Conservation (phyloP, 495 filamentous ascomycete genomes). For the Daldinia loculata region DNA sequence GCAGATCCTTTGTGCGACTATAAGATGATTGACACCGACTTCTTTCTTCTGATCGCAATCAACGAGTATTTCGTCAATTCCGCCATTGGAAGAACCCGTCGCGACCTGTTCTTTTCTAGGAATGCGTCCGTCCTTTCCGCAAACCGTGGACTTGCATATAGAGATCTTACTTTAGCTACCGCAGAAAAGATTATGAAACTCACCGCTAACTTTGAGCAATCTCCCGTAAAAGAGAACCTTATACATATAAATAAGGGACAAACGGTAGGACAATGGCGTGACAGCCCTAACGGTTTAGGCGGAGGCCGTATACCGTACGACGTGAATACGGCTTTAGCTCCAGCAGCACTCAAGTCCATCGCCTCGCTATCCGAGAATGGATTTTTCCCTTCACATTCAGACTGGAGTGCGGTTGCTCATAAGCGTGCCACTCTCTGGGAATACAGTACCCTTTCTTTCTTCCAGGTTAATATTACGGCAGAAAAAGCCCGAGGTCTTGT, state of each 20-base stretch:
- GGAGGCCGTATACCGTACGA: conserved; percentile 71
- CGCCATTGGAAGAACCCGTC: conserved; percentile 51
- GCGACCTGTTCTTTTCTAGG: conserved; percentile 59
- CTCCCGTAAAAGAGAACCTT: conserved; percentile 58
- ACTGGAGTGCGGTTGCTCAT: conserved; percentile 58
- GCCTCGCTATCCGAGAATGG: conserved; percentile 59
- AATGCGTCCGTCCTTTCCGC: conserved; percentile 55
- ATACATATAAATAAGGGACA: conserved; percentile 64
- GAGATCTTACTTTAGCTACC: conserved; percentile 59
- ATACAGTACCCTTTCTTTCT: conserved; percentile 67
- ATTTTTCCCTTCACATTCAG: conserved; percentile 57
- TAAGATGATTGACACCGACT: conserved; percentile 74
- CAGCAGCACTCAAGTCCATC: conserved; percentile 68
- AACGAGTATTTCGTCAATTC: conserved; percentile 66
- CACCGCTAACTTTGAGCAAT: conserved; percentile 59
- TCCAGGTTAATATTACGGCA: conserved; percentile 58
- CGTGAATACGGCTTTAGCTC: conserved; percentile 70
- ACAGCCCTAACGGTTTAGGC: conserved; percentile 67
- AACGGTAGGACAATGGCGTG: conserved; percentile 71
- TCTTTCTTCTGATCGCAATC: conserved; percentile 65
- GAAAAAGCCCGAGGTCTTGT: conserved; percentile 56
- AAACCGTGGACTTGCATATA: conserved; percentile 63
- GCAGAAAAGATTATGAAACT: conserved; percentile 66
- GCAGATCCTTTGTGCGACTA: conserved; percentile 67
- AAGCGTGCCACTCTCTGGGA: conserved; percentile 69